Conservation (phyloP, 768 basidiomycete species). For the Lactifluus subvellereus region DNA sequence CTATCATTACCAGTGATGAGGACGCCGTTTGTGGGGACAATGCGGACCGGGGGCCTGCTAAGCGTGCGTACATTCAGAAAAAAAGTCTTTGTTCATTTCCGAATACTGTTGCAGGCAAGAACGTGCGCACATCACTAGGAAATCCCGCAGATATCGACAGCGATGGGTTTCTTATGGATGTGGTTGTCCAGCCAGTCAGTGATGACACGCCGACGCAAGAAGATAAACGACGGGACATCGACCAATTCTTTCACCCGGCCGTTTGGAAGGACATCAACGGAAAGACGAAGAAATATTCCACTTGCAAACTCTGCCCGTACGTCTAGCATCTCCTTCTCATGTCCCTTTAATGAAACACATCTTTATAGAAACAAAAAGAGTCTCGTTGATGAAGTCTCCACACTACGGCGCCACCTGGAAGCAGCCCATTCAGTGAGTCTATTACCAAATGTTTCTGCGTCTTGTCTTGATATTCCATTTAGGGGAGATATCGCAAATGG, state of each 20-base stretch:
- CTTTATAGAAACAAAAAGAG: not conserved
- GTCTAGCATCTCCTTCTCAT: not conserved
- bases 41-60: too few species aligned
- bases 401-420: not conserved
- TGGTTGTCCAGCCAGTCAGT: not conserved
- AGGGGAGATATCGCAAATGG: too few species aligned
- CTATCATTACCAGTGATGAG: too few species aligned
- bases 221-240: too few species aligned
- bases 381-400: not conserved
- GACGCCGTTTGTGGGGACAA: too few species aligned
- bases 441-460: not conserved
- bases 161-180: not conserved
- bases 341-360: not conserved
- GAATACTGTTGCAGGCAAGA: too few species aligned
- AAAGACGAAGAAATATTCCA: not conserved
- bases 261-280: not conserved
- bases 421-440: not conserved
- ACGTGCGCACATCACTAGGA: not conserved
- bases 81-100: too few species aligned
- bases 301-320: not conserved
- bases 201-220: too few species aligned
- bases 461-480: too few species aligned
- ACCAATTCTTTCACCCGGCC: not conserved
- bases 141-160: not conserved
- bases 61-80: too few species aligned